Evolutionary conservation across 139 green algal species (phyloP), one percentile per base, ranked within the genome.

Genomic region (Microglena sp.): DNA sequence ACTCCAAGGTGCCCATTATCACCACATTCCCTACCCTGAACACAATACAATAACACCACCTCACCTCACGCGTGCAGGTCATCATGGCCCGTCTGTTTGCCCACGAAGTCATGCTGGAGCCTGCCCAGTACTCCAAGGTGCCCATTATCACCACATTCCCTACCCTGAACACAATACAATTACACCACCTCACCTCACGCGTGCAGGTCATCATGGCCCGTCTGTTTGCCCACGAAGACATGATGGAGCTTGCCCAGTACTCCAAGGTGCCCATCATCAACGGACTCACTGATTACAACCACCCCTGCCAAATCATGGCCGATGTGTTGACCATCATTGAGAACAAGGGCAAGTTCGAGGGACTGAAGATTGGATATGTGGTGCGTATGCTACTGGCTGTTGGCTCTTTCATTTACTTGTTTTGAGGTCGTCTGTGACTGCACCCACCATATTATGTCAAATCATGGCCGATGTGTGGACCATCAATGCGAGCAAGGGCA

Each of bases 201-300:
- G 93, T 99, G n/a, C n/a, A 99, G 64, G 87, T 96, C 57, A 95
- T 99, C 70, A 99, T 99, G 94, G 94, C 94, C 0, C 83, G 94
- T 27, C 78, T 98, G n/a, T 98, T 97, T 77, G 92, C 66, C 0
- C 94, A 99, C 69, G 75, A 89, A 15, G 91, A 97, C 70, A 68
- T 98, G 5, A 73, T 96, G 55, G 91, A 97, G 72, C 78, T 98
- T 18, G 92, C 92, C 2, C 60, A 85, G 70, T 92, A 88, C 67
- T 83, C 82, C 0, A 70, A 55, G 3, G 80, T 90, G 15, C 94
- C 94, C 0, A 86, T 99, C 27, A 86, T 99, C 71, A 99, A 99
- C 72, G 94, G 94, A 2, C 83, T 99, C 0, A 98, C 94, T 1
- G 92, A 99, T 75, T 99, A 98, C 86, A 99, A 99, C 84, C 94